Base-by-base conservation (phyloP, 169 alveolate species). In the Babesia divergens region DNA sequence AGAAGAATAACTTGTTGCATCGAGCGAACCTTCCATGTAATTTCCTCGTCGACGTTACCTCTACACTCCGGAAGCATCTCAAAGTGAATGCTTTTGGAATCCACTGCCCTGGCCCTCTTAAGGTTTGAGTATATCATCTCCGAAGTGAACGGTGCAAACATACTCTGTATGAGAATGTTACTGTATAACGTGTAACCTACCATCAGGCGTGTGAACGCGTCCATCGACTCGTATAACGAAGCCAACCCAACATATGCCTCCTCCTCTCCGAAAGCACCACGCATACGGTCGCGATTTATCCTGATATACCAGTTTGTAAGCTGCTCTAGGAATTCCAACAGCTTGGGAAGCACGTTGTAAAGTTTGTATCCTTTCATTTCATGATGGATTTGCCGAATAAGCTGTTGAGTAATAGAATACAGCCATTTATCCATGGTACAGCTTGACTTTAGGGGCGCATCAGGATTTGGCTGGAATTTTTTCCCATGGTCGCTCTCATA, bases 301-400 rank as follows among this genome's bases (percentile, higher is more conserved):
- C 98, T 90, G 65, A 96, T 94, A 77, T 93, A 92, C 99, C 99
- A 96, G 89, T 98, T 98, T 20, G 99, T 96, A 28, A 97, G 90
- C 60, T 94, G 92, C 66, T 96, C 98, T 43, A 98, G 92, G 92
- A 97, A 98, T 38, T 82, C 71, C 51, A 97, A 83, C 47, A 98
- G 87, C 65, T 89, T 90, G 38, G 97, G 98, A 14, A 94, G 92
- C 0, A 97, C 98, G 22, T 97, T 97, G 87, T 97, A 97, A 44
- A 98, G 93, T 52, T 97, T 92, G 83, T 97, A 97, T 37, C 89
- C 87, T 44, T 93, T 96, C 99, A 98, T 95, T 83, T 98, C 99
- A 28, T 75, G 53, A 60, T 93, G 94, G 43, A 97, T 96, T 56
- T 79, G 90, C 83, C 79, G 74, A 1, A 91, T 70, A 34, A 91